A percentile compares a stretch with the other conserved stretches of the same genome.
Evolutionary conservation across 331 rosid species (phyloP).

Genomic region (Cydonia oblonga): DNA sequence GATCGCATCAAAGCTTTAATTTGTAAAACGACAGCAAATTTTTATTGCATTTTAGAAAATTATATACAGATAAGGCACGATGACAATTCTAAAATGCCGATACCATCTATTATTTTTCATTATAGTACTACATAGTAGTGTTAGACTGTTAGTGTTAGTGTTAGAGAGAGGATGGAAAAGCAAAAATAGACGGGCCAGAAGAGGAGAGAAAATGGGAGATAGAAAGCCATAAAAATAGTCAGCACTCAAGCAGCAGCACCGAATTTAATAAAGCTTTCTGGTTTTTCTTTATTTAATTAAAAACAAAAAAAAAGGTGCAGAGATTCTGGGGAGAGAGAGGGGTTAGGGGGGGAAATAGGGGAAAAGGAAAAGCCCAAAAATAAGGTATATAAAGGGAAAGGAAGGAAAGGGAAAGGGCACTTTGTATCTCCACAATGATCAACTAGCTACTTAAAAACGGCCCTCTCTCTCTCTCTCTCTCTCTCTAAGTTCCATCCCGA

Average conservation of each 20-base stretch:
- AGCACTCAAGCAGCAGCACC: neutral
- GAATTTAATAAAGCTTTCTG: neutral
- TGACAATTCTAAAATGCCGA: neutral
- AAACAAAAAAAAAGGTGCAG: neutral
- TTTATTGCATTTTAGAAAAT: too few species aligned
- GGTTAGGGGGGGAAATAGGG: neutral
- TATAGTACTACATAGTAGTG: neutral
- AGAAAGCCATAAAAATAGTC: neutral
- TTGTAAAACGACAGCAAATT: neutral
- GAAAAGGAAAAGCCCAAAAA: neutral
- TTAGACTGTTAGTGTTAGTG: neutral
- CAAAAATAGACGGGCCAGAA: neutral
- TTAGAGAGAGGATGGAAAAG: neutral
- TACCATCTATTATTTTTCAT: too few species aligned
- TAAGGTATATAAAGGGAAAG: slow-evolving; percentile 22
- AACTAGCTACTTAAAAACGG: neutral
- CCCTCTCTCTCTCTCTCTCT: neutral
- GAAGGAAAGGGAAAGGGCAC: neutral
- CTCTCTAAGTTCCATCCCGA: neutral
- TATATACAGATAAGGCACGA: neutral
- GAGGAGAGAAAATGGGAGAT: slow-evolving; percentile 12
- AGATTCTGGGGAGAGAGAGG: slow-evolving; percentile 19
- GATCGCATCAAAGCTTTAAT: neutral
- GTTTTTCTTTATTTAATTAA: neutral
- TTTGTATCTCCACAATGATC: slow-evolving; percentile 12